Evolutionary conservation across 768 basidiomycete species (phyloP), one percentile per base, ranked within the genome.

Genomic region (Boletus sp.): DNA sequence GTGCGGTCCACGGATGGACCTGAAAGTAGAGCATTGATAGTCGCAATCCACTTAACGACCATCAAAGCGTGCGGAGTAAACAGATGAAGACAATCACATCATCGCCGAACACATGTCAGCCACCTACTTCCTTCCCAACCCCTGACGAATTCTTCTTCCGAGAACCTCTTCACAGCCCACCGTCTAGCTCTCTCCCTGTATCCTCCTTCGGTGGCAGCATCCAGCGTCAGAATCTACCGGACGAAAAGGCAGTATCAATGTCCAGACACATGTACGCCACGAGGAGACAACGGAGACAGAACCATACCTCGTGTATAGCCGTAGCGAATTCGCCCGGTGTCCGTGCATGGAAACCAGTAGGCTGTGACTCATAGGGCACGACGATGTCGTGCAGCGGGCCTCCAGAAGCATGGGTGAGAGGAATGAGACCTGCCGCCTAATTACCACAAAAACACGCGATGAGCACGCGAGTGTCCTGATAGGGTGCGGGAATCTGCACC

Each of bases 311-410:
- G 61, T 90, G 82, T 50, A 95, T 77, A 5, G 81, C 82, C 17
- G 76, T 77, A 2, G 91, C 88, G 62, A 92, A 95, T 32, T 79
- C 78, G 42, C 80, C 77, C 0, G 84, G 71, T 2, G 83, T 79
- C 3, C 74, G 81, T 2, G 92, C 94, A 67, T 96, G 94, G 71
- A 83, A 95, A 24, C 95, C 95, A 56, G 93, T 94, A 8, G 76
- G 80, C 66, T 86, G 72, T 36, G 85, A 85, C 7, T 87, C 72
- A 68, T 82, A 83, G 0, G 93, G 92, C 2, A 93, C 85, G 46
- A 98, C 85, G 55, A 99, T 98, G 69, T 98, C 97, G 54, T 85
- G 80, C 24, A 94, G 70, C 0, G 96, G 96, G 0, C 96, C 96
- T 3, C 92, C 97, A 0, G 94, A 97, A 1, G 91, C 91, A 67